Evolutionary conservation across 345 rosid genomes (phyloP), one percentile per base, ranked within the genome.

Genomic region (Populus simonii): DNA sequence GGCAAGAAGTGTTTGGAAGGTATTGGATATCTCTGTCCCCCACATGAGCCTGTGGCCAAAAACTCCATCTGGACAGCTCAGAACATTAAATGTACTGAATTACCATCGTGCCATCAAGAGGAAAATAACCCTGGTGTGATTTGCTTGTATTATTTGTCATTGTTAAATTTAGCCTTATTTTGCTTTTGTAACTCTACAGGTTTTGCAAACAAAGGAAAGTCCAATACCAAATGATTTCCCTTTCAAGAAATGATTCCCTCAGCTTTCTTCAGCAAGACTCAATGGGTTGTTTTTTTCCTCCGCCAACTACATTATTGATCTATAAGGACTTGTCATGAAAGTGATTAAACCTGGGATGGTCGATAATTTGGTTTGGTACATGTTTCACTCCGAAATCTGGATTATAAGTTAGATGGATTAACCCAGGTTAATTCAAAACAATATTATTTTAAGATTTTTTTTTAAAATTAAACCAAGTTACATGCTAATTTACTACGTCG

Each of bases 21-120:
- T 66, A 51, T 76, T 72, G 76, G 74, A 84, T 51, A 33, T 66
- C 61, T 80, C 25, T 79, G 82, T 76, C 73, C 80, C 87, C 86
- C 84, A 57, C 80, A 51, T 11, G 17, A 2, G 1, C 1, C 65
- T 72, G 66, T 22, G 27, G 57, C 81, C 7, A 72, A 45, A 72
- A 39, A 0, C 29, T 35, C n/a, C 27, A 29, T 65, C 7, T 47
- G 49, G 53, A 66, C 79, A 43, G 22, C 43, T 45, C 61, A 63
- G 22, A 45, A 11, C 43, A 38, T 70, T 31, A 0, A 6, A 5
- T 38, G 27, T 73, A 65, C 78, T n/a, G 66, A 71, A 29, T 73
- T 79, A 45, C 83, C 80, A 41, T 57, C 8, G 8, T 43, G 1
- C 7, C 57, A 27, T 45, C 25, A 7, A 3, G 38, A 17, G 6